Base-by-base conservation (phyloP, 2,329 filamentous ascomycete genomes). In the Fusarium odoratissimum region DNA sequence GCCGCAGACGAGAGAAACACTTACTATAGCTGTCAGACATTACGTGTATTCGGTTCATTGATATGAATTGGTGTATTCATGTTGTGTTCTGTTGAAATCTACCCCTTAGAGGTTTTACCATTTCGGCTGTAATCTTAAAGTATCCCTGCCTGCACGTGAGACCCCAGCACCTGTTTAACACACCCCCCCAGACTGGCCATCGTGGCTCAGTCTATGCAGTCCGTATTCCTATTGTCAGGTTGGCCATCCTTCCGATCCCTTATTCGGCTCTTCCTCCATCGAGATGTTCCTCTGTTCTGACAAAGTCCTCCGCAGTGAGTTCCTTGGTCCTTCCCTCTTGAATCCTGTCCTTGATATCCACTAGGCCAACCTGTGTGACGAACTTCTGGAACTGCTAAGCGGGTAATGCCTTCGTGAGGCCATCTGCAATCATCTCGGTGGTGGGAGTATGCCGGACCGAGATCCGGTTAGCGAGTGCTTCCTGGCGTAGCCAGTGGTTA, bases 401-500 rank as follows among this genome's bases (percentile, higher is more conserved):
- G 17, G 37, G 37, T 38, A 35, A n/a, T 21, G 37, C 49, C 13
- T 54, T 41, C n/a, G 19, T 54, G 9, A 54, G 21, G 13, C 49
- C 23, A 6, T 54, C 33, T 16, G 42, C n/a, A 38, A 48, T 46
- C 5, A n/a, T 48, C 51, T 42, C 3, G 30, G 17, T 44, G 17
- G 37, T 38, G 8, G 37, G 37, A 38, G 8, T 38, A 38, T 38
- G 16, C 37, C 37, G 37, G 37, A 38, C 37, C 7, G 16, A 38
- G 4, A 38, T 38, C 16, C 37, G 37, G 37, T 38, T 38, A 3
- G 37, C 16, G 17, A 38, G 37, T 38, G 17, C 37, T 38, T 38
- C 37, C 37, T 64, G 11, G 21, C 38, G 11, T 21, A 64, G 45
- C 61, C 31, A 64, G 28, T 64, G 23, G 28, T 64, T 58, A 28